Evolutionary conservation across 2,329 filamentous ascomycete species (phyloP), one percentile per base, ranked within the genome.

Genomic region (Sordariomycetes sp.): DNA sequence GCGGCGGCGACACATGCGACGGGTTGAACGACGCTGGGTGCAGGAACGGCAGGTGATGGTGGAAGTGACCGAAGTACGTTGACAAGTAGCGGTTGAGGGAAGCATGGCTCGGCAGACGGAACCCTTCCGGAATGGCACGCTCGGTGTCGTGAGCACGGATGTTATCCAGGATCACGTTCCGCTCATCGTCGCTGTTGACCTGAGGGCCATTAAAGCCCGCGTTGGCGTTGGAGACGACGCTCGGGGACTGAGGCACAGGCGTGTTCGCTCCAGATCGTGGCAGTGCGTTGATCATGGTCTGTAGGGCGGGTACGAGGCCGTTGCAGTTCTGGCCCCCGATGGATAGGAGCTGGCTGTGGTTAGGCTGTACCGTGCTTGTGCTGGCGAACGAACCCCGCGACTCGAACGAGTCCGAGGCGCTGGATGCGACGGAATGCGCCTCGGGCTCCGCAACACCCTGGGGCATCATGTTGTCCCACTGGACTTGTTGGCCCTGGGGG

Each of bases 21-120:
- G 92, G 89, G 62, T 86, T 83, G 74, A 97, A 97, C 0, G 94
- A 95, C 18, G 89, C 84, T 52, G 93, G 92, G 68, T 99, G 94
- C 69, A 99, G 74, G 76, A 99, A 97, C 1, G 94, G 94, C 68
- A 97, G 75, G 69, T 99, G 94, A 67, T 96, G 94, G 69, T 99
- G 94, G 74, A 97, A 99, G 66, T 97, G 78, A 69, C 89, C 91
- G 72, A 97, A 99, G 78, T 97, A 99, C 1, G 93, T 96, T 60
- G 91, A 89, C 62, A 99, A 77, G 71, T 96, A 96, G 62, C 91
- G 85, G 74, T 99, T 97, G 70, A 97, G 76, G 2, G 89, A 88
- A 40, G 85, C 80, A 40, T 91, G 80, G 63, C 81, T 86, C 6
- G 94, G 94, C 53, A 97, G 81, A 63, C 90, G 88, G 79, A 97